These are phyloP conservation scores for Cystobasidium pallidum DNA, from an alignment of 1,284 basidiomycete species.

Conservation along the genomic window DNA sequence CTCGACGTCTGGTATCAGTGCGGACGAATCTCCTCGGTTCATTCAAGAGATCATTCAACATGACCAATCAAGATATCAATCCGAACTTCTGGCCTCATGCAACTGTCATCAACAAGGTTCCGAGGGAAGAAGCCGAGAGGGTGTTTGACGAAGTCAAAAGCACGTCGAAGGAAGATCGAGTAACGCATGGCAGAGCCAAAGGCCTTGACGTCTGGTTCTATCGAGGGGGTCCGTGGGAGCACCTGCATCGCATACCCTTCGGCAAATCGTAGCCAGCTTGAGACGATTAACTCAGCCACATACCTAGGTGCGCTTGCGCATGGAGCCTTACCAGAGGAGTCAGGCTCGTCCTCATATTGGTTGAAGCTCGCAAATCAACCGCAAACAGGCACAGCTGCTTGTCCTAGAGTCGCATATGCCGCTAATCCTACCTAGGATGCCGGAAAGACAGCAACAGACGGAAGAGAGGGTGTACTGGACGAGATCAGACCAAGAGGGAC, in stretches of 20 bases:
- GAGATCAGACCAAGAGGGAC: too few relatives aligned
- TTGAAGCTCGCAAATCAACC: too few relatives aligned
- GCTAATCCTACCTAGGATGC: too few relatives aligned
- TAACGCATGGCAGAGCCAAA: slow-evolving; percentile 15
- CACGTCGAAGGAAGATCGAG: neutral
- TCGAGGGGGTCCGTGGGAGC: slow-evolving; percentile 39
- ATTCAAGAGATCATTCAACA: slow-evolving; percentile 3
- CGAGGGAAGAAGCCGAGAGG: slow-evolving; percentile 9
- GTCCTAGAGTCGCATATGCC: too few relatives aligned
- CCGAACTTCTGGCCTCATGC: slow-evolving; percentile 34
- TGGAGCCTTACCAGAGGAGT: too few relatives aligned
- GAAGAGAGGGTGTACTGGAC: too few relatives aligned
- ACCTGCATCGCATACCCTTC: slow-evolving; percentile 22
- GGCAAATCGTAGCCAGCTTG: neutral
- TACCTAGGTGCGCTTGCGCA: too few relatives aligned
- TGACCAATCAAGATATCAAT: slow-evolving; percentile 25
- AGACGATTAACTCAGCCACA: too few relatives aligned
- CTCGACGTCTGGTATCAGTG: slow-evolving; percentile 1
- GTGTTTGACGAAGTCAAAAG: slow-evolving; percentile 20
- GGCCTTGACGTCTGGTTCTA: slow-evolving; percentile 37
- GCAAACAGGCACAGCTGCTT: too few relatives aligned
- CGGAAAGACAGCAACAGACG: too few relatives aligned
- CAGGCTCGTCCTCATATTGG: too few relatives aligned
- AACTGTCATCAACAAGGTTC: slow-evolving; percentile 35
- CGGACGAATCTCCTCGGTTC: neutral